Conservation (phyloP, 371 early-diverging fungal species). For the Choanephora cucurbitarum region DNA sequence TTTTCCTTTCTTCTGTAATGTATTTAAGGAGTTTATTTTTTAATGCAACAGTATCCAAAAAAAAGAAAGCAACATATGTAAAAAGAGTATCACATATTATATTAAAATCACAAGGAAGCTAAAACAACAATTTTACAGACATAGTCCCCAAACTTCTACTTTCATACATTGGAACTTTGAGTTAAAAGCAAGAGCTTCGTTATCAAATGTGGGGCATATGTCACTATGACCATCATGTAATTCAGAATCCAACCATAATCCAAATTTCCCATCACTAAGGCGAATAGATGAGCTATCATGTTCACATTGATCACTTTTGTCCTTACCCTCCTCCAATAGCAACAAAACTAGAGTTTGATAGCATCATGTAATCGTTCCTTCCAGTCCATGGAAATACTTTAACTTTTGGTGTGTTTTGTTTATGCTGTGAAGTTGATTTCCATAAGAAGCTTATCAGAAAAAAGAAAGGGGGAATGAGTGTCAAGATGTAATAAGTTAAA, state of each 20-base stretch:
- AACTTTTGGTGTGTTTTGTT: constrained; percentile 30
- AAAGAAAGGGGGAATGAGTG: too few relatives aligned
- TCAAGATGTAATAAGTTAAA: neutral
- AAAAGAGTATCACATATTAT: too few relatives aligned
- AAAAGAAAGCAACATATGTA: neutral
- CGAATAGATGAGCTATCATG: neutral
- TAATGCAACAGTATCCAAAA: constrained; percentile 2
- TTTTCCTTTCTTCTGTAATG: too few relatives aligned
- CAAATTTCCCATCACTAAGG: constrained; percentile 79
- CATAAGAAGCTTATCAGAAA: constrained; percentile 72
- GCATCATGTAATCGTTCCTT: constrained; percentile 86
- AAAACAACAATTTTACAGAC: constrained; percentile 8
- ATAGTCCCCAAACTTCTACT: constrained; percentile 44
- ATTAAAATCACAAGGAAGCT: too few relatives aligned
- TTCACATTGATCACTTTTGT: neutral
- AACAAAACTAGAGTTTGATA: constrained; percentile 80
- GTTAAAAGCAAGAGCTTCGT: constrained; percentile 62
- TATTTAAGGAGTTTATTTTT: too few relatives aligned
- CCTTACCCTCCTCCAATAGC: constrained; percentile 91
- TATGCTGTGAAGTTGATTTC: constrained; percentile 51
- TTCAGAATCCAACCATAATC: constrained; percentile 88
- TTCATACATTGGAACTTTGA: constrained; percentile 45
- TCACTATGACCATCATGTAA: constrained; percentile 83
- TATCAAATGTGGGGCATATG: constrained; percentile 86
- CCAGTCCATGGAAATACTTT: constrained; percentile 83